A percentile compares a stretch with the other conserved stretches of the same genome.
Evolutionary conservation across 1,139 yeast species (phyloP).

Genomic region (Nakaseomyces kungkrabaensis): DNA sequence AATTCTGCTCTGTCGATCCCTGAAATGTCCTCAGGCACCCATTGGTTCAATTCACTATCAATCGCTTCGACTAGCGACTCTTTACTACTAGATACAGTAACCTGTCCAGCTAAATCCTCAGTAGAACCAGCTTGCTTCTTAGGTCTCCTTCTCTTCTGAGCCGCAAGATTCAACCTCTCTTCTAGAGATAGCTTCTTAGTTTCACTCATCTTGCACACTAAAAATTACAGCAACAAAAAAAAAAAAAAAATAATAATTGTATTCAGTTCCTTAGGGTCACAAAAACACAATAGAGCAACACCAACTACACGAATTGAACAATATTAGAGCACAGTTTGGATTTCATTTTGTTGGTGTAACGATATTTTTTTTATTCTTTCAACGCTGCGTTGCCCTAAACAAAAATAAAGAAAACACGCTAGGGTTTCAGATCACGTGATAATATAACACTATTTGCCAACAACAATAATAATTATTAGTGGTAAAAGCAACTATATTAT

Average conservation of each 20-base stretch:
- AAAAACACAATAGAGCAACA: too few species aligned
- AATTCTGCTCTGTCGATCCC: conserved; percentile 15
- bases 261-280: too few species aligned
- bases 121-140: conserved; percentile 6
- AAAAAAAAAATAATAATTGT: too few species aligned
- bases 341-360: too few species aligned
- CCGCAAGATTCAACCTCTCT: conserved; percentile 75
- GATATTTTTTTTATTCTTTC: too few species aligned
- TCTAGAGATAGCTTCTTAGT: conserved; percentile 50
- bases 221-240: neutral
- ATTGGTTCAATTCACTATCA: conserved; percentile 1
- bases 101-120: conserved; percentile 4
- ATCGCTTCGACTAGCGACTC: conserved; percentile 12
- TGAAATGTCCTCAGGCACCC: conserved; percentile 18
- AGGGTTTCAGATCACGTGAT: neutral
- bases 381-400: too few species aligned
- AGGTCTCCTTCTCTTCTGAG: conserved; percentile 33
- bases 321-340: too few species aligned
- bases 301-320: too few species aligned
- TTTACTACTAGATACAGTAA: conserved; percentile 7
- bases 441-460: neutral
- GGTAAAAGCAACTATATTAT: neutral
- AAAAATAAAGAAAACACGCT: neutral
- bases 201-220: neutral
- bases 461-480: neutral